Evolutionary conservation across 805 yeast species (phyloP).

Genomic region (Torulaspora microellipsoides): DNA sequence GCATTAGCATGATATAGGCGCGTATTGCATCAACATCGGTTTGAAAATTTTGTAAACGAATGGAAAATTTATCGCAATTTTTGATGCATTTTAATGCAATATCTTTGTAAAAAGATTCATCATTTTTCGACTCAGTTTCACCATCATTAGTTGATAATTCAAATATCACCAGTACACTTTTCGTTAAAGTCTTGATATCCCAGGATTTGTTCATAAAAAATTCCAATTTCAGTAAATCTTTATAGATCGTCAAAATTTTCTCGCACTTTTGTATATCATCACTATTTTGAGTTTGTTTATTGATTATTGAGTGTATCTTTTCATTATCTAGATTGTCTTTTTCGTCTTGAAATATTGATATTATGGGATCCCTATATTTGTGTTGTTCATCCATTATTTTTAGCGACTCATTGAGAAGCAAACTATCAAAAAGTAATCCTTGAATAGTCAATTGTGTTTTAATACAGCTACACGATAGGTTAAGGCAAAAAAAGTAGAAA

Average conservation of each 20-base stretch:
- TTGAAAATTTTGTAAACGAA: constrained; percentile 18
- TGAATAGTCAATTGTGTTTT: no score
- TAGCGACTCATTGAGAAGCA: no score
- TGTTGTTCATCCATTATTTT: constrained; percentile 5
- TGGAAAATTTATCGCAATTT: constrained; percentile 41
- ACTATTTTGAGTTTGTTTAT: constrained; percentile 6
- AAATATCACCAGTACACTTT: constrained; percentile 29
- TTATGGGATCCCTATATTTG: constrained; percentile 10
- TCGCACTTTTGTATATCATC: constrained; percentile 25
- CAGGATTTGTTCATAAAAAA: constrained; percentile 30
- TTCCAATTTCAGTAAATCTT: constrained; percentile 27
- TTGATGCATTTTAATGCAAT: constrained; percentile 51
- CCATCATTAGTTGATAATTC: constrained; percentile 11
- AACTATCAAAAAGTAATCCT: no score
- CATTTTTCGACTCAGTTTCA: constrained; percentile 3
- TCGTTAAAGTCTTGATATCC: constrained; percentile 32
- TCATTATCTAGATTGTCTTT: constrained; percentile 5
- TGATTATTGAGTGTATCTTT: constrained; percentile 7
- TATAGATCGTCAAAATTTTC: constrained; percentile 24
- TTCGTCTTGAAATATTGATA: constrained; percentile 9
- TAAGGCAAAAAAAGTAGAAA: no score
- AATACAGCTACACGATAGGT: no score
- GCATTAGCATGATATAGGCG: constrained; percentile 31
- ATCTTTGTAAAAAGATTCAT: constrained; percentile 45
- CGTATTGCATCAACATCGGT: constrained; percentile 14